Evolutionary conservation across 345 rosid genomes (phyloP).

Genomic region (Linum tenue): DNA sequence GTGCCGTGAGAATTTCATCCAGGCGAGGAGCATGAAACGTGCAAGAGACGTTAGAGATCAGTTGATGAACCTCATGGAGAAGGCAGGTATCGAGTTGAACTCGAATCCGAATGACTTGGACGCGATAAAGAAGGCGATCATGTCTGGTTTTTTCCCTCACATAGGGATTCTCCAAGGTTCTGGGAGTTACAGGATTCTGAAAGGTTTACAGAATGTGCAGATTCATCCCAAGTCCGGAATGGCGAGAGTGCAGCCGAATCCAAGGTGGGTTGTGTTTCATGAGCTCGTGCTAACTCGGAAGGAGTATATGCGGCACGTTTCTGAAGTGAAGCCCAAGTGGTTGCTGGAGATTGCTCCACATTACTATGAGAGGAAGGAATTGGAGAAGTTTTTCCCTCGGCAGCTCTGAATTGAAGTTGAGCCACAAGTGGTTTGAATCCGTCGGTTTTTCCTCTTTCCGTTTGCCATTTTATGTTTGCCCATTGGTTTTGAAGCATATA

Average conservation of each 20-base stretch:
- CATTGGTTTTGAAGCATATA: too few relatives aligned
- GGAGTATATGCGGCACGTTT: neutral
- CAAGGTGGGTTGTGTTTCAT: neutral
- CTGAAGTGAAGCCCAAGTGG: neutral
- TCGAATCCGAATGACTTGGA: neutral
- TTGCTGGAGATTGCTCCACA: neutral
- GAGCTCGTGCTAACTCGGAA: neutral
- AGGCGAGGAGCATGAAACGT: neutral
- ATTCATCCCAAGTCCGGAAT: neutral
- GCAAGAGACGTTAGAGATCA: slow-evolving; percentile 1
- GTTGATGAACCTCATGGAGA: neutral
- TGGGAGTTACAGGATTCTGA: neutral
- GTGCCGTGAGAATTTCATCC: neutral
- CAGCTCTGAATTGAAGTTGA: too few relatives aligned
- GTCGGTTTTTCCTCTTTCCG: too few relatives aligned
- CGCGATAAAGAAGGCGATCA: neutral
- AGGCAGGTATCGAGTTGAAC: neutral
- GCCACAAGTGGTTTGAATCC: too few relatives aligned
- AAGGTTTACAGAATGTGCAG: neutral
- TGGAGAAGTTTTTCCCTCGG: neutral
- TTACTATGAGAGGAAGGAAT: neutral
- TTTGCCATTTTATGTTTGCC: too few relatives aligned
- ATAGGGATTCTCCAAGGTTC: neutral
- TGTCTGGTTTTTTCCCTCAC: neutral
- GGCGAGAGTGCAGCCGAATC: neutral